These are phyloP conservation scores for Glebionis coronaria DNA, from an alignment of 129 eudicot species.

Conservation along the genomic window DNA sequence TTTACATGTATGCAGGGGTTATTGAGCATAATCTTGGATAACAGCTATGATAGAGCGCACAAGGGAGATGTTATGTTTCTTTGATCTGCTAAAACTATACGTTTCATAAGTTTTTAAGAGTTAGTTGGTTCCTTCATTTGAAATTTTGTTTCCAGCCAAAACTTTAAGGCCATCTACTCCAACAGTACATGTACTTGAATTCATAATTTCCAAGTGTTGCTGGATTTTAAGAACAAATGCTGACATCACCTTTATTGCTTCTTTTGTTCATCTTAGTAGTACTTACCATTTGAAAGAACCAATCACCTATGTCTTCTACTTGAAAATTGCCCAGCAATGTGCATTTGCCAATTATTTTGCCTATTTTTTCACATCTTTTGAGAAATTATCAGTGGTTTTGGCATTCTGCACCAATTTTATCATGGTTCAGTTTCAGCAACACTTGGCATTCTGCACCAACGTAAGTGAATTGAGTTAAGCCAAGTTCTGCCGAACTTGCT, in stretches of 20 bases:
- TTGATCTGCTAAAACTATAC: conserved; percentile 9
- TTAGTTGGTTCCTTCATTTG: conserved; percentile 8
- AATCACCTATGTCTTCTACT: too few relatives aligned
- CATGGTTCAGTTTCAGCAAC: too few relatives aligned
- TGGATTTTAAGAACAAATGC: conserved; percentile 6
- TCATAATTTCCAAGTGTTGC: neutral
- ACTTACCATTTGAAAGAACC: neutral
- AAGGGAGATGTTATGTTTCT: conserved; percentile 2
- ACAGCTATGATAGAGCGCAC: neutral
- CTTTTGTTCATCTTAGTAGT: neutral
- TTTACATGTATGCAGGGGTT: conserved; percentile 29
- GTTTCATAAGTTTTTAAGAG: neutral
- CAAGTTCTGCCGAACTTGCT: too few relatives aligned
- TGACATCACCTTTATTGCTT: neutral
- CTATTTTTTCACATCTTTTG: neutral
- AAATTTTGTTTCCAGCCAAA: conserved; percentile 8
- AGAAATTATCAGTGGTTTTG: too few relatives aligned
- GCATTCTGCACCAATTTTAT: too few relatives aligned
- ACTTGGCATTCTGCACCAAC: too few relatives aligned
- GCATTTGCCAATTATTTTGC: neutral
- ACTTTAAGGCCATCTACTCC: conserved; percentile 2
- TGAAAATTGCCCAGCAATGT: too few relatives aligned
- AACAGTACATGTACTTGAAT: neutral
- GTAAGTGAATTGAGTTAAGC: too few relatives aligned
- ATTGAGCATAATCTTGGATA: conserved; percentile 22